A percentile compares a stretch with the other conserved stretches of the same genome.
Evolutionary conservation across 2,329 filamentous ascomycete genomes (phyloP).

Genomic region (Stemphylium lycopersici): DNA sequence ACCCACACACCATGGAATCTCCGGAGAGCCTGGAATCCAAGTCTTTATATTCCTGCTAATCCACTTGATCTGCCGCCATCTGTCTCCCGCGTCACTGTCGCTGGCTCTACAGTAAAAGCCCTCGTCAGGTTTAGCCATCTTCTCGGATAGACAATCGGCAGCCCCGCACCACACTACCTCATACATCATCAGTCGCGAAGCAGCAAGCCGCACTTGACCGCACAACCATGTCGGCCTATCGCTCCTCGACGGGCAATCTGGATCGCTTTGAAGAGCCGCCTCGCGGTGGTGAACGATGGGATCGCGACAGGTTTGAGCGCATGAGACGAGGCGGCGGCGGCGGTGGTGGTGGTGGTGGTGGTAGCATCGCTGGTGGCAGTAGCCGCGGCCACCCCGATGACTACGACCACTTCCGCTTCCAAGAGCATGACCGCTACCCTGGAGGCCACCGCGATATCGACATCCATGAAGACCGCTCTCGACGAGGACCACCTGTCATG

Average conservation of each 20-base stretch:
- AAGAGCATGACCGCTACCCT: constrained; percentile 53
- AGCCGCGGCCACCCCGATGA: constrained; percentile 38
- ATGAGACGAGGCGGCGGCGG: constrained; percentile 34
- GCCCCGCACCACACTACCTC: constrained; percentile 26
- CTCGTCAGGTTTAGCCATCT: constrained; percentile 1
- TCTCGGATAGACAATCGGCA: constrained; percentile 15
- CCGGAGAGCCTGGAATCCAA: constrained; percentile 9
- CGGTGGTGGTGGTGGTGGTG: constrained; percentile 14
- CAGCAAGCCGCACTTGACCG: constrained; percentile 6
- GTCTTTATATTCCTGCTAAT: constrained; percentile 21
- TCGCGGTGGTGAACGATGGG: constrained; percentile 52
- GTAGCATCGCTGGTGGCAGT: constrained; percentile 10
- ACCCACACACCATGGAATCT: constrained; percentile 22
- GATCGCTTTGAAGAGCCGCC: constrained; percentile 50
- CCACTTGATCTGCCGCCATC: constrained; percentile 11
- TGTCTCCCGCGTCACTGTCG: constrained; percentile 1
- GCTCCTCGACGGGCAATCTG: constrained; percentile 52
- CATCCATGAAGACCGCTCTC: constrained; percentile 52
- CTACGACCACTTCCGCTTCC: constrained; percentile 48
- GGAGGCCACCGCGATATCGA: constrained; percentile 51
- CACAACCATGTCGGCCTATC: constrained; percentile 38
- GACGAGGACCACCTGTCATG: constrained; percentile 44
- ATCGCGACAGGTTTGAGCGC: constrained; percentile 58
- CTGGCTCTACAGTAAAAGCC: constrained; percentile 2
- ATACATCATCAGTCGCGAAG: constrained; percentile 11